Percentiles rank a stretch among this genome's conserved stretches.
Evolutionary conservation across 2,329 filamentous ascomycete species (phyloP).

Genomic region (Byssoonygena ceratinophila): DNA sequence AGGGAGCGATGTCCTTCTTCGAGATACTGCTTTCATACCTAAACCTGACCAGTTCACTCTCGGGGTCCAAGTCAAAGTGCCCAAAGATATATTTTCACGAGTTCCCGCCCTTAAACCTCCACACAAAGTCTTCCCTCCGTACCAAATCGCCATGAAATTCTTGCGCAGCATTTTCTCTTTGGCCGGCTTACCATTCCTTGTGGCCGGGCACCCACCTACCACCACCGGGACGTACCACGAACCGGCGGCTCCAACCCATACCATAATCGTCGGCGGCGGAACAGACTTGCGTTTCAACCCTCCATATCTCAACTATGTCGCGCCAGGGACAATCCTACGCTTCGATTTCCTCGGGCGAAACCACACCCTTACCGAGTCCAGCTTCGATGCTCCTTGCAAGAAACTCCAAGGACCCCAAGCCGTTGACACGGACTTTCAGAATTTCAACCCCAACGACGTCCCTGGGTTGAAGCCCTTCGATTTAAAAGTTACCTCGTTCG

Average conservation of each 20-base stretch:
- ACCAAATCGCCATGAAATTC: slow-evolving; percentile 1
- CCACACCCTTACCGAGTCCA: slow-evolving; percentile 65
- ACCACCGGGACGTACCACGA: background rate
- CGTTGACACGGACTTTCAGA: slow-evolving; percentile 59
- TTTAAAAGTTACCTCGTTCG: slow-evolving; percentile 30
- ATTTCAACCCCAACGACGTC: slow-evolving; percentile 59
- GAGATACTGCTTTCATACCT: too few relatives aligned
- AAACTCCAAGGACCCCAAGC: slow-evolving; percentile 46
- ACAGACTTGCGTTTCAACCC: slow-evolving; percentile 50
- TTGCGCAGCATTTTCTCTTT: background rate
- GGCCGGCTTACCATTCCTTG: background rate
- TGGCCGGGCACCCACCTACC: background rate
- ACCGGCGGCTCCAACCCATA: slow-evolving; percentile 33
- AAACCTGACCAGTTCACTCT: too few relatives aligned
- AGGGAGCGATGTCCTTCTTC: too few relatives aligned
- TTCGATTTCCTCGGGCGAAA: slow-evolving; percentile 63
- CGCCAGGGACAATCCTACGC: slow-evolving; percentile 58
- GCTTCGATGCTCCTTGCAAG: slow-evolving; percentile 57
- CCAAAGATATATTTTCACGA: too few relatives aligned
- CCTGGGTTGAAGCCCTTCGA: slow-evolving; percentile 48
- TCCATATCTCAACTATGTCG: slow-evolving; percentile 45
- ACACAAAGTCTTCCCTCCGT: background rate
- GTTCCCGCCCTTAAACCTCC: background rate
- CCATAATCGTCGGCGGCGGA: slow-evolving; percentile 56
- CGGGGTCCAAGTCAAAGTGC: too few relatives aligned